phyloP scores from a whole-genome alignment of 495 filamentous ascomycete species.

The Hypomontagnella submonticulosa region DNA sequence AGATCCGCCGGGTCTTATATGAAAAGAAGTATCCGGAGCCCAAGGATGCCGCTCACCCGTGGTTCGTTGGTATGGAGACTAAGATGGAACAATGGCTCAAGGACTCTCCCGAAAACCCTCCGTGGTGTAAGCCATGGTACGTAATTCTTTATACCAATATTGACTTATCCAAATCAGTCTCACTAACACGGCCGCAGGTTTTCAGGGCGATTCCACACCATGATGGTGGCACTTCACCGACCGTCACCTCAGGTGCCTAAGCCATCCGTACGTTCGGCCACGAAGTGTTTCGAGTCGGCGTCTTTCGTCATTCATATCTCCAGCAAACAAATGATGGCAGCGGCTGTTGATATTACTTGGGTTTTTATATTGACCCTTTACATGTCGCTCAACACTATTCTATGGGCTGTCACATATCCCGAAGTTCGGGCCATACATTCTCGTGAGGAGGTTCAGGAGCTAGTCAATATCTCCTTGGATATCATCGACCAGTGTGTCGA shows the following conservation, averaged over 20 bases:
- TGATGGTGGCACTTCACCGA: conserved; percentile 84
- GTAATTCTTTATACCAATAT: conserved; percentile 14
- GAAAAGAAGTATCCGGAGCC: conserved; percentile 79
- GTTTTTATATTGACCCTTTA: conserved; percentile 88
- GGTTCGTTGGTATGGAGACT: conserved; percentile 81
- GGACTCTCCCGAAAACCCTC: conserved; percentile 55
- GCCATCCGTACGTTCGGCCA: conserved; percentile 77
- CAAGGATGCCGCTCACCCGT: conserved; percentile 78
- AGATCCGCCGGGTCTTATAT: conserved; percentile 86
- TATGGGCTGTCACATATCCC: conserved; percentile 83
- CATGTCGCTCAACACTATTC: conserved; percentile 84
- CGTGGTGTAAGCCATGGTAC: conserved; percentile 66
- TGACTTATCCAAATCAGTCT: not conserved
- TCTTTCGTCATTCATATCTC: conserved; percentile 82
- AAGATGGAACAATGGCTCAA: conserved; percentile 79
- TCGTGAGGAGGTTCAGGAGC: conserved; percentile 75
- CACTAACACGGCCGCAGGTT: conserved; percentile 67
- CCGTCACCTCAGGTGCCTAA: conserved; percentile 91
- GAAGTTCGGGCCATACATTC: conserved; percentile 77
- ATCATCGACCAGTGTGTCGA: conserved; percentile 78
- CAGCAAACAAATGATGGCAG: conserved; percentile 76
- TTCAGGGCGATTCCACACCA: conserved; percentile 78
- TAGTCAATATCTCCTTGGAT: conserved; percentile 77
- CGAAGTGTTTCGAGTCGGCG: conserved; percentile 82
- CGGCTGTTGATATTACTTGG: conserved; percentile 87